Percentiles rank a stretch among this genome's conserved stretches.
Conservation (phyloP, 495 filamentous ascomycete species). For the Penicillium ucsense region DNA sequence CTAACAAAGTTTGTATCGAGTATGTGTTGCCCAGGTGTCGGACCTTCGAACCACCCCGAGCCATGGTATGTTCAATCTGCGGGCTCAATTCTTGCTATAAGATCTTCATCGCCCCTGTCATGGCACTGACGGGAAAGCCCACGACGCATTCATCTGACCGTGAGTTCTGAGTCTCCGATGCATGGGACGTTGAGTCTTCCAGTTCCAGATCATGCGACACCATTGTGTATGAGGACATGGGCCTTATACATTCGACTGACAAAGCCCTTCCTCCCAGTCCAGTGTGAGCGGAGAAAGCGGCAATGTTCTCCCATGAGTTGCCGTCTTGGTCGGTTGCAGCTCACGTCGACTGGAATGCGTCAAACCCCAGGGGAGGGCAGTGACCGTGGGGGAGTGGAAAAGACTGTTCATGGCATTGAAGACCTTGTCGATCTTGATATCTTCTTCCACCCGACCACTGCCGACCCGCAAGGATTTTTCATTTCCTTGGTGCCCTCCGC, state of each 20-base stretch:
- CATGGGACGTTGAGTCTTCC: no score
- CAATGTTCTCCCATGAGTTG: no score
- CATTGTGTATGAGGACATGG: not conserved
- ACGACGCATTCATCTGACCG: no score
- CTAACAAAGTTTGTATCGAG: conserved; percentile 1
- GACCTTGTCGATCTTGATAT: not conserved
- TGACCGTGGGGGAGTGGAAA: not conserved
- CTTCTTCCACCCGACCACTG: not conserved
- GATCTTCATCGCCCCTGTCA: conserved; percentile 13
- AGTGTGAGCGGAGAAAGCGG: no score
- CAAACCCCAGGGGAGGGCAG: not conserved
- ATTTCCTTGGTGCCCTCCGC: not conserved
- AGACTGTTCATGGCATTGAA: not conserved
- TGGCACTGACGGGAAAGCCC: not conserved
- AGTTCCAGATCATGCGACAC: no score
- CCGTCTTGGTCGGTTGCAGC: no score
- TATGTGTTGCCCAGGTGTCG: conserved; percentile 19
- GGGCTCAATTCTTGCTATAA: conserved; percentile 8
- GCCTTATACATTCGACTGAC: conserved; percentile 6
- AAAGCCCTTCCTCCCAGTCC: no score
- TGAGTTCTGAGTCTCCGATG: no score
- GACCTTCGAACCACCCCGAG: conserved; percentile 1
- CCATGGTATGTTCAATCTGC: conserved; percentile 7
- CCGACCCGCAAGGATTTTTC: not conserved
- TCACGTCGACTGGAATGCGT: no score